These are phyloP conservation scores for Oehlia diaphana DNA, from an alignment of 192 early-diverging fungal species.

Conservation along the genomic window DNA sequence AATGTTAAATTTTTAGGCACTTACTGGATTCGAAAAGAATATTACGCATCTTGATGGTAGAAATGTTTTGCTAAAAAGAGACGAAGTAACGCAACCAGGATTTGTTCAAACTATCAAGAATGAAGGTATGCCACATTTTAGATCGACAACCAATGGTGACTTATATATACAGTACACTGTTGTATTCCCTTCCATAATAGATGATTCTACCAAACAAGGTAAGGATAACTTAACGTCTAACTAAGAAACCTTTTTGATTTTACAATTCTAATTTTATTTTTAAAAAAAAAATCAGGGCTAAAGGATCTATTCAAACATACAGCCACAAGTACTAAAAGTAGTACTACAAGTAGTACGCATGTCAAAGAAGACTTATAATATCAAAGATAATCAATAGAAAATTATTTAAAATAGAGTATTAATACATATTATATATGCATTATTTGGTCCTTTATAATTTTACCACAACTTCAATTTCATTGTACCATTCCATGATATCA, in stretches of 20 bases:
- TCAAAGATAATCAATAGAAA: not conserved
- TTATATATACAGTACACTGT: constrained; percentile 90
- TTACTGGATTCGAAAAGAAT: constrained; percentile 77
- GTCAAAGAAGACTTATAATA: not conserved
- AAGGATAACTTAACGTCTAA: constrained; percentile 1
- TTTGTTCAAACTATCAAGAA: constrained; percentile 78
- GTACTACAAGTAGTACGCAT: not conserved
- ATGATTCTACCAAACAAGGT: constrained; percentile 41
- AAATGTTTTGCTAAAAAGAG: constrained; percentile 62
- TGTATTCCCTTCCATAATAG: constrained; percentile 68
- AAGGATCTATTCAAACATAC: not conserved
- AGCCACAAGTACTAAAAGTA: too few relatives aligned
- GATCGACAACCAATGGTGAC: constrained; percentile 61
- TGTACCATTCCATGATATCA: not conserved
- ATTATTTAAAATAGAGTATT: not conserved
- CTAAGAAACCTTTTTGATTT: not conserved
- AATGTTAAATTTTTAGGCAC: constrained; percentile 49
- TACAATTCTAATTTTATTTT: not conserved
- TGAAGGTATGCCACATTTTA: constrained; percentile 86
- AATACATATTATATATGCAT: not conserved
- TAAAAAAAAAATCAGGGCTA: not conserved
- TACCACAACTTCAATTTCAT: not conserved
- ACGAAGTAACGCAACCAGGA: constrained; percentile 59
- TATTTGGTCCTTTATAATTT: not conserved
- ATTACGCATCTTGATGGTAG: constrained; percentile 82